A percentile compares a stretch with the other conserved stretches of the same genome.
These are phyloP conservation scores for Amauroascus niger DNA, from an alignment of 2,329 filamentous ascomycete species.

Conservation along the genomic window DNA sequence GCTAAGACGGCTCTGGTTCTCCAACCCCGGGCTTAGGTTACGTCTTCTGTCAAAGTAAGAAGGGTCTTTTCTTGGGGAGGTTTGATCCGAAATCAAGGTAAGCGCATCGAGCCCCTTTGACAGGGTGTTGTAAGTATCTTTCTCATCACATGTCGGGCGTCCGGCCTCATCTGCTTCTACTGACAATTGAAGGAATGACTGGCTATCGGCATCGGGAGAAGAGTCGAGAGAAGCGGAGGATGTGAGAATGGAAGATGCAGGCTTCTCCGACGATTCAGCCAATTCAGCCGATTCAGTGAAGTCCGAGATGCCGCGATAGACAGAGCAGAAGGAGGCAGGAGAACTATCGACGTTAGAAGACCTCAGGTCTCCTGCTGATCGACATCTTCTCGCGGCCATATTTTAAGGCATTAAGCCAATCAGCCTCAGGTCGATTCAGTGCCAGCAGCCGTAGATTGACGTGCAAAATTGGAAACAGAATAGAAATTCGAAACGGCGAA, in stretches of 20 bases:
- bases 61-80: conserved; percentile 6
- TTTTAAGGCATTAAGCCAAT: too few species aligned
- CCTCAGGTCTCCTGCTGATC: conserved; percentile 21
- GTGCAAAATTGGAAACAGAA: too few species aligned
- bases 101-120: background rate
- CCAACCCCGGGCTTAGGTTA: background rate
- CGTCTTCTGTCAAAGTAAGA: conserved; percentile 10
- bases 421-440: too few species aligned
- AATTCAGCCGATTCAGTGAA: conserved; percentile 6
- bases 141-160: background rate
- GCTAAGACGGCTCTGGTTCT: conserved; percentile 17
- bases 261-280: background rate
- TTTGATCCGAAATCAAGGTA: background rate
- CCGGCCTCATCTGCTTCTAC: background rate
- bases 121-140: background rate
- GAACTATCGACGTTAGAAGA: conserved; percentile 16
- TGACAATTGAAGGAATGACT: background rate
- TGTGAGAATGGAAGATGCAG: background rate
- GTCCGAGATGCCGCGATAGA: conserved; percentile 10
- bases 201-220: background rate
- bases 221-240: background rate
- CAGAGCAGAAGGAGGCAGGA: conserved; percentile 13
- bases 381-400: conserved; percentile 16
- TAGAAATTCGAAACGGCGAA: too few species aligned
- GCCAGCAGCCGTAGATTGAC: too few species aligned